Base-by-base conservation (phyloP, 2,329 filamentous ascomycete genomes). In the Neoarthrinium moseri region DNA sequence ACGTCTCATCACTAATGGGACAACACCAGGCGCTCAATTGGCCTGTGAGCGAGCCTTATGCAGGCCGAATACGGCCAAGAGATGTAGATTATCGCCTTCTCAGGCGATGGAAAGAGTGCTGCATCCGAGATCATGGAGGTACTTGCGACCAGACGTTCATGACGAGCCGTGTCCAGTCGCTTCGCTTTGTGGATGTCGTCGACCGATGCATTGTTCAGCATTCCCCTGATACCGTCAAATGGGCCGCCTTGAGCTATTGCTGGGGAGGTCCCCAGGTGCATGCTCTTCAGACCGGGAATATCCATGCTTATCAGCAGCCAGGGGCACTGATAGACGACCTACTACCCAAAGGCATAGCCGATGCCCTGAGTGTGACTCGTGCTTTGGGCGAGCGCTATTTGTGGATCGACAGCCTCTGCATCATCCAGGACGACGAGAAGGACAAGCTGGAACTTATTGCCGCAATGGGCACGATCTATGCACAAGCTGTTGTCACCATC, bases 311-410 rank as follows among this genome's bases (percentile, higher is more conserved):
- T 15, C 23, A 18, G 13, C 13, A 18, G 23, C 37, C 24, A 34
- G 40, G 40, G 5, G n/a, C 40, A 13, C 17, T 43, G 11, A 41
- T 61, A 61, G 17, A 57, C 58, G 35, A 38, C 15, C 2, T 21
- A 6, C 21, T 38, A 8, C 35, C 35, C 7, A 12, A 6, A 23
- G 17, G 17, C 6, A 38, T 38, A 20, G 21, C 32, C 17, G 40
- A 43, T 34, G 40, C 40, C n/a, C 15, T 43, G 10, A 43, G 3
- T 11, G 40, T 43, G 4, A 34, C 40, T 13, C 26, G 40, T 8
- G 20, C 21, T 15, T 20, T 43, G 8, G 40, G 29, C 6, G 26
- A 32, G 29, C 18, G 41, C 7, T 36, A 22, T 22, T 22, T 44
- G 15, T 44, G 41, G 41, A 15, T 34, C n/a, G 39, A 43, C 18